These are phyloP conservation scores for Hippophae gyantsensis DNA, from an alignment of 306 rosid genomes.

Conservation along the genomic window DNA sequence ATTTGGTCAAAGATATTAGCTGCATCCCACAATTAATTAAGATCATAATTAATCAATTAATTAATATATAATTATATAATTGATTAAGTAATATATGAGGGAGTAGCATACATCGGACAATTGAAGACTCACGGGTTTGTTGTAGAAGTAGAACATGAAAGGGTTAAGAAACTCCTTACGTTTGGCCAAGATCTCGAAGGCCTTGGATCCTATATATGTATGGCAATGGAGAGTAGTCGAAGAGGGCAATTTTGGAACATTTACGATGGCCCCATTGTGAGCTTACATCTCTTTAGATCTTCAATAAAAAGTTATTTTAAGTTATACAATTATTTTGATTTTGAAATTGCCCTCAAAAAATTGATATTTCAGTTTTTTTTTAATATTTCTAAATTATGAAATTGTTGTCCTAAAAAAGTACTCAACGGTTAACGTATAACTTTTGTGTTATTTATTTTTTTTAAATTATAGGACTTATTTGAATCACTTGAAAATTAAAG, in stretches of 20 bases:
- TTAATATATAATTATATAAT: no score
- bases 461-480: no score
- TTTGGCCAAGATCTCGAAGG: constrained; percentile 57
- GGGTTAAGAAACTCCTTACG: constrained; percentile 76
- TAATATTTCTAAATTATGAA: no score
- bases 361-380: no score
- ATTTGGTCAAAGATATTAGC: no score
- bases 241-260: constrained; percentile 36
- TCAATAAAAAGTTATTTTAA: constrained; percentile 23
- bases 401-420: no score
- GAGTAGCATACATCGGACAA: not conserved
- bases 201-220: constrained; percentile 52
- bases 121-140: constrained; percentile 49
- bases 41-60: no score
- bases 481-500: no score
- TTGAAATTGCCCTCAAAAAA: constrained; percentile 5
- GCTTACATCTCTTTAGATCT: constrained; percentile 18
- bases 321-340: constrained; percentile 14
- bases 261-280: constrained; percentile 6
- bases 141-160: constrained; percentile 47
- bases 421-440: no score
- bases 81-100: no score
- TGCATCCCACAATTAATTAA: not conserved
- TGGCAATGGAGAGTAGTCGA: constrained; percentile 58
- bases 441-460: no score